A percentile compares a stretch with the other conserved stretches of the same genome.
phyloP scores from a whole-genome alignment of 2,329 filamentous ascomycete genomes.

The Cercospora sp. region DNA sequence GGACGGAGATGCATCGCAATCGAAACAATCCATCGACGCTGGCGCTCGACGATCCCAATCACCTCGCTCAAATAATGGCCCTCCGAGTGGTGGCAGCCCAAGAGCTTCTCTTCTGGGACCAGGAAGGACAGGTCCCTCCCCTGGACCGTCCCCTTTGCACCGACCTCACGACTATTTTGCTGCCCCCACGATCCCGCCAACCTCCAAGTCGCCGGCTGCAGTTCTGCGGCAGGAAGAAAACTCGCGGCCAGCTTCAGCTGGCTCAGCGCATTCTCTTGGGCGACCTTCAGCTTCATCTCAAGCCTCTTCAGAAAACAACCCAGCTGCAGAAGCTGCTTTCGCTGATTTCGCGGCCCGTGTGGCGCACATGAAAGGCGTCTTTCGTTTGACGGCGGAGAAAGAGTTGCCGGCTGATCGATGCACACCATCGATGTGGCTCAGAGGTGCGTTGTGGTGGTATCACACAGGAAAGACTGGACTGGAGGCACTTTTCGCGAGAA shows the following conservation, averaged over 20 bases:
- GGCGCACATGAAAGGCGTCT: constrained; percentile 72
- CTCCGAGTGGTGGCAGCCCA: constrained; percentile 21
- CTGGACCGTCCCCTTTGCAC: constrained; percentile 23
- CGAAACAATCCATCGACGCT: constrained; percentile 9
- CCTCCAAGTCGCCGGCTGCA: constrained; percentile 24
- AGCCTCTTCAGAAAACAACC: constrained; percentile 31
- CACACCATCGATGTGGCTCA: constrained; percentile 59
- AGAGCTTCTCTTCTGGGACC: constrained; percentile 21
- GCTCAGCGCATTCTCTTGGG: constrained; percentile 26
- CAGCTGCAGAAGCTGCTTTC: constrained; percentile 65
- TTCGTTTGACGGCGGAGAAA: constrained; percentile 74
- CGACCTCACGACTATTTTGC: constrained; percentile 29
- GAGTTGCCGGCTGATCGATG: constrained; percentile 65
- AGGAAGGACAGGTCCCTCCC: constrained; percentile 13
- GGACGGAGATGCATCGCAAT: constrained; percentile 20
- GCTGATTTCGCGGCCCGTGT: constrained; percentile 69
- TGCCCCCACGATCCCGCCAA: constrained; percentile 10
- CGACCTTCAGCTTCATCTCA: constrained; percentile 28
- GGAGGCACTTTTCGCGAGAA: constrained; percentile 63
- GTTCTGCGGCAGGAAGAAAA: constrained; percentile 27
- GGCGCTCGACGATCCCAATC: constrained; percentile 12
- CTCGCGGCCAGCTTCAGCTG: constrained; percentile 27
- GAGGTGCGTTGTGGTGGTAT: constrained; percentile 86
- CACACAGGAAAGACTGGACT: constrained; percentile 74
- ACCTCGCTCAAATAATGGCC: constrained; percentile 16